Evolutionary conservation across 495 filamentous ascomycete genomes (phyloP), one percentile per base, ranked within the genome.

Genomic region (Oidiodendron maius): DNA sequence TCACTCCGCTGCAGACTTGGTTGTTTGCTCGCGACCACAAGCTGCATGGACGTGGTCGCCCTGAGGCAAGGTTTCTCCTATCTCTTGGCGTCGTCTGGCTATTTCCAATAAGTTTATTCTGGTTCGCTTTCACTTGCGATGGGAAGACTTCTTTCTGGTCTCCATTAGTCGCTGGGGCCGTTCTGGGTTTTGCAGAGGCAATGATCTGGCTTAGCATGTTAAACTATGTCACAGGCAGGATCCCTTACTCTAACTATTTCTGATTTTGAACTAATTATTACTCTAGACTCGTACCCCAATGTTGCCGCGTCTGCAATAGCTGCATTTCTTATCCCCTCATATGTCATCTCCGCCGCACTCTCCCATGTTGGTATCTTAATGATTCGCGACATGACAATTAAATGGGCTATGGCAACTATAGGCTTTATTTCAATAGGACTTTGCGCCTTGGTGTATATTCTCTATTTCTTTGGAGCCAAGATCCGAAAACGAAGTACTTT

Each of bases 271-370:
- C 38, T 40, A 40, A 40, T 20, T 4, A 23, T 26, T 26, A 24
- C 41, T 12, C 37, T 40, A 45, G 64, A 68, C 53, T 61, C 60
- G 8, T 68, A 68, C 37, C 64, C 65, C 18, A 64, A 68, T 44
- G 61, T 68, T 4, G 65, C 64, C 13, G 65, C 47, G 3, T 60
- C 55, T 16, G 65, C 65, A 2, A 62, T 68, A 40, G 64, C 65
- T n/a, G 63, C 65, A 9, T 68, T 68, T 49, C 50, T 68, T 24
- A 65, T 68, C 48, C 65, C 65, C 1, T 59, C 56, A 24, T 66
- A 65, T 36, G 30, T 64, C 26, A 53, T 68, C 26, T 63, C 64
- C 25, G 65, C 65, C n/a, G 63, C 44, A 36, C 61, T 61, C 20
- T 63, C 62, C 10, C 65, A 68, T 61, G 49, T 66, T 26, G 65